Conservation (phyloP, 83 land plant species). For the Picea mariana region DNA sequence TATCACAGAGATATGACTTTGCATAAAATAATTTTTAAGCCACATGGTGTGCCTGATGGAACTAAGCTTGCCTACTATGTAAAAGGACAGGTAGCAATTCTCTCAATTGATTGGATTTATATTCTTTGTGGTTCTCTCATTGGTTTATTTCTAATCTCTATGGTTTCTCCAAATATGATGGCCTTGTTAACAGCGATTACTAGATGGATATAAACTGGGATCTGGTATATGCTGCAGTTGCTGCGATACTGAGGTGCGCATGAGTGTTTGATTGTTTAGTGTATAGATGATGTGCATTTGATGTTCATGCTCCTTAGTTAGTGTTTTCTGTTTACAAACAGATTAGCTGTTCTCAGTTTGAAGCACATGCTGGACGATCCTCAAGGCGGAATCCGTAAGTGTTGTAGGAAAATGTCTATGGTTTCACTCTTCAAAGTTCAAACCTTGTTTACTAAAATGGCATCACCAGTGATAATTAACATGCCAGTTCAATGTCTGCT, state of each 20-base stretch:
- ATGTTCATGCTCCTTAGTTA: background rate
- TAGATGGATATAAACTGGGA: slow-evolving; percentile 76
- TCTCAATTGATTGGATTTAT: background rate
- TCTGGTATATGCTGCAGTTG: slow-evolving; percentile 79
- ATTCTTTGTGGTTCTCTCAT: slow-evolving; percentile 1
- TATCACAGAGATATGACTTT: slow-evolving; percentile 52
- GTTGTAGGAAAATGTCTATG: background rate
- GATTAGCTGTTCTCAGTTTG: slow-evolving; percentile 94
- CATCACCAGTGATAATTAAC: background rate
- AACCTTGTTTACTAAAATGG: background rate
- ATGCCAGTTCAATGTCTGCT: slow-evolving; percentile 5
- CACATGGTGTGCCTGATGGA: slow-evolving; percentile 73
- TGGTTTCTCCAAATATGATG: background rate
- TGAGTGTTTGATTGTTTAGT: background rate
- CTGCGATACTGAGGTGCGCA: slow-evolving; percentile 69
- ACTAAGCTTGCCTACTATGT: slow-evolving; percentile 75
- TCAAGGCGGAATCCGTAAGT: slow-evolving; percentile 93
- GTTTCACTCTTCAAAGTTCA: background rate
- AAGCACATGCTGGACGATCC: slow-evolving; percentile 95
- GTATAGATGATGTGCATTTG: background rate
- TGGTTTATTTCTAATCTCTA: background rate
- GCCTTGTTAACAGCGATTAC: slow-evolving; percentile 53
- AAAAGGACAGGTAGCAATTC: slow-evolving; percentile 58
- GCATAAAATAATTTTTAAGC: slow-evolving; percentile 74
- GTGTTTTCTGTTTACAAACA: slow-evolving; percentile 29